phyloP scores from a whole-genome alignment of 2,329 filamentous ascomycete genomes.

The Stagonosporopsis vannaccii region DNA sequence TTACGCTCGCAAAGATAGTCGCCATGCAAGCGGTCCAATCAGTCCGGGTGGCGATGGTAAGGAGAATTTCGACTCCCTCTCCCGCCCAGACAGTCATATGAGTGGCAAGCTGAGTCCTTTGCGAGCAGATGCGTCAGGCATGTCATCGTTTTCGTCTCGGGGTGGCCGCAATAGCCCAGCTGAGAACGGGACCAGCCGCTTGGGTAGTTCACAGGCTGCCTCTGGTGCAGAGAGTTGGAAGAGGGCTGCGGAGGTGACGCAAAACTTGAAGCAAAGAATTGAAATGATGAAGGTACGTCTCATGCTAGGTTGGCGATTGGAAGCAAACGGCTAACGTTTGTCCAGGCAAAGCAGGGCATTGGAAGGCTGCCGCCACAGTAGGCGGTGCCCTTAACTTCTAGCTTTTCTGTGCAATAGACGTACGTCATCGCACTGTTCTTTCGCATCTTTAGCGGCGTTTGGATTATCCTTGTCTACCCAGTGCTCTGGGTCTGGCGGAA shows the following conservation, averaged over 20 bases:
- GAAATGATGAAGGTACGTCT: constrained; percentile 88
- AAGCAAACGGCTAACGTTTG: constrained; percentile 10
- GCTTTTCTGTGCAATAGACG: background rate
- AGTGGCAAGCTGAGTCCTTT: constrained; percentile 51
- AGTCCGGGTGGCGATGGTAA: constrained; percentile 55
- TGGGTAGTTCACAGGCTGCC: constrained; percentile 39
- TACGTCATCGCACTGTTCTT: background rate
- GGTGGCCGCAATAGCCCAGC: constrained; percentile 44
- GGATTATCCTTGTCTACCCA: background rate
- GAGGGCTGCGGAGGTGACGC: constrained; percentile 94
- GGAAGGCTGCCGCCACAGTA: constrained; percentile 39
- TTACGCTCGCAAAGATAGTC: constrained; percentile 39
- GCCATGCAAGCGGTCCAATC: constrained; percentile 36
- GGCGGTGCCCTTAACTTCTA: background rate
- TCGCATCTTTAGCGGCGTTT: constrained; percentile 15
- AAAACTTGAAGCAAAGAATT: constrained; percentile 94
- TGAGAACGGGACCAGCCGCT: constrained; percentile 32
- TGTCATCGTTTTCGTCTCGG: constrained; percentile 44
- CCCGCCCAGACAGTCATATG: constrained; percentile 44
- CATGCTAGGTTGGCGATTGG: too few species aligned
- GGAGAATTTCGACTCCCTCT: constrained; percentile 54
- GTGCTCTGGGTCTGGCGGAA: background rate
- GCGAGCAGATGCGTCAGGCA: constrained; percentile 44
- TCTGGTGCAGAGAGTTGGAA: constrained; percentile 83
- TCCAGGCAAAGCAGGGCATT: constrained; percentile 49